phyloP scores from a whole-genome alignment of 2,329 filamentous ascomycete species.

The Elsinoe perseae region DNA sequence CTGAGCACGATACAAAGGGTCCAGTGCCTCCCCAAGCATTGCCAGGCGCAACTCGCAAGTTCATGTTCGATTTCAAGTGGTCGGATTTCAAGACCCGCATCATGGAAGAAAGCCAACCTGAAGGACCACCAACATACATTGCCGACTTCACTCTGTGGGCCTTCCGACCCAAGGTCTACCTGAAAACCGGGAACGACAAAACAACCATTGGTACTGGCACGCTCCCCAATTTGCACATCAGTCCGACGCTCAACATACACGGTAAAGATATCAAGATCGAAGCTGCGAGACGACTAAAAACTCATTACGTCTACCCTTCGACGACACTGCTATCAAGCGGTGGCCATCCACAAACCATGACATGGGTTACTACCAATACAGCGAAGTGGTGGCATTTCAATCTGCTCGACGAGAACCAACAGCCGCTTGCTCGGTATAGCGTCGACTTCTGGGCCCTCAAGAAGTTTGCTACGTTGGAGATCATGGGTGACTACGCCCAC shows the following conservation, averaged over 20 bases:
- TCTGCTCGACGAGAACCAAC: conserved; percentile 5
- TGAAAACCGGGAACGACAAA: background rate
- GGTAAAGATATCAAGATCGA: conserved; percentile 7
- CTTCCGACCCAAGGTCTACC: background rate
- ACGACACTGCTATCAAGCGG: background rate
- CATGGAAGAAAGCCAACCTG: background rate
- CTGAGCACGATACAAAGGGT: background rate
- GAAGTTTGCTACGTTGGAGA: conserved; percentile 1
- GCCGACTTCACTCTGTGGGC: background rate
- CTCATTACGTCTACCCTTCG: conserved; percentile 6
- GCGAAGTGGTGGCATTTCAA: conserved; percentile 1
- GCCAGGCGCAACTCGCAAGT: background rate
- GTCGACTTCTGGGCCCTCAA: conserved; percentile 5
- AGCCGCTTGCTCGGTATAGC: background rate
- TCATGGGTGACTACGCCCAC: background rate
- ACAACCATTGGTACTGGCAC: background rate
- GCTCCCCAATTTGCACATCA: conserved; percentile 3
- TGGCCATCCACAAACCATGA: background rate
- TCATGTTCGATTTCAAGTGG: conserved; percentile 8
- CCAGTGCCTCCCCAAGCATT: background rate
- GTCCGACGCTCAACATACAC: background rate
- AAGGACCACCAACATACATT: background rate
- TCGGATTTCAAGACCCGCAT: conserved; percentile 5
- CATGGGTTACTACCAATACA: background rate
- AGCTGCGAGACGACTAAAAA: background rate